phyloP scores from a whole-genome alignment of 306 rosid genomes.

The Fragaria ananassa region DNA sequence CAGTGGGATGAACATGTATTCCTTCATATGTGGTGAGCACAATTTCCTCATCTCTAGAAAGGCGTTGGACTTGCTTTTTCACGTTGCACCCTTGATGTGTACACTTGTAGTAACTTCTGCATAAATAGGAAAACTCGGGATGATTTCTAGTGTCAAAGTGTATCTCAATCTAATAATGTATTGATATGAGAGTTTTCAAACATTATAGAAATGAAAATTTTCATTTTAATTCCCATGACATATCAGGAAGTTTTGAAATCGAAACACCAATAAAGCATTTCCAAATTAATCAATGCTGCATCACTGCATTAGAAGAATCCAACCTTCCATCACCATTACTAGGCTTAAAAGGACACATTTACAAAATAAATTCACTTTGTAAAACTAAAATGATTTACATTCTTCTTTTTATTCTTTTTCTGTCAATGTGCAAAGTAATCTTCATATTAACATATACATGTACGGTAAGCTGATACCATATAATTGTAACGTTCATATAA shows the following conservation, averaged over 20 bases:
- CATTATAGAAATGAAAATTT: background rate
- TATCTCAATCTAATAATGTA: background rate
- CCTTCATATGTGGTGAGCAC: slow-evolving; percentile 59
- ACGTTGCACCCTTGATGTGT: slow-evolving; percentile 61
- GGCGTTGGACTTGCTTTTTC: slow-evolving; percentile 63
- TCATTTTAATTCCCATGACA: background rate
- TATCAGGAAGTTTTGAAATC: too few relatives aligned
- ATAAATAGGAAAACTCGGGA: background rate
- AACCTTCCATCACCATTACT: background rate
- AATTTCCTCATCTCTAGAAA: slow-evolving; percentile 43
- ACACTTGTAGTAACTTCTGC: slow-evolving; percentile 71
- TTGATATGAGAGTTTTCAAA: background rate
- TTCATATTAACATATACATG: too few relatives aligned
- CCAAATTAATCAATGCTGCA: background rate
- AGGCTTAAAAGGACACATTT: background rate
- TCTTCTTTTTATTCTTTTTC: too few relatives aligned
- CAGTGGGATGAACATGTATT: slow-evolving; percentile 39
- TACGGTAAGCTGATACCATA: background rate
- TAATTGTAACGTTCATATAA: background rate
- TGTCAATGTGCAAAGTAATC: too few relatives aligned
- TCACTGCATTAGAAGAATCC: background rate
- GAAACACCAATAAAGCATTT: background rate
- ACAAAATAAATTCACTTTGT: too few relatives aligned
- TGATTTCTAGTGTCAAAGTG: background rate
- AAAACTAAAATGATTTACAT: too few relatives aligned